Conservation (phyloP, 805 yeast species). For the Jamesozyma gamospora region DNA sequence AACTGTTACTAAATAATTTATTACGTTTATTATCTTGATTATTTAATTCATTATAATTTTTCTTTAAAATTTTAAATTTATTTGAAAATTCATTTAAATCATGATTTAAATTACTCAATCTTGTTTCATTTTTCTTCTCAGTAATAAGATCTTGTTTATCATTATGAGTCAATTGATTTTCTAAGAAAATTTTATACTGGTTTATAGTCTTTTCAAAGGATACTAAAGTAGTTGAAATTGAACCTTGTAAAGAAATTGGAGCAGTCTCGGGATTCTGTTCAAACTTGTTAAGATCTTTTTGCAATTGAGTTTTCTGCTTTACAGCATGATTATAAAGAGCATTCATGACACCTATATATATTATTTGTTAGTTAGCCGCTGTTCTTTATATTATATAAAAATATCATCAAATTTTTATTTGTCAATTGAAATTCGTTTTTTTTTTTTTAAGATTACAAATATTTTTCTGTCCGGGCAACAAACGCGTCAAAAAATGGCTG, state of each 20-base stretch:
- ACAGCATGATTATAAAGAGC: constrained; percentile 83
- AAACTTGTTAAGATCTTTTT: constrained; percentile 57
- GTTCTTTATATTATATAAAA: no score
- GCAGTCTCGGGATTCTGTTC: constrained; percentile 53
- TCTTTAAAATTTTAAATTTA: constrained; percentile 30
- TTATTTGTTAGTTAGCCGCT: no score
- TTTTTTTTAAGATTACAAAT: no score
- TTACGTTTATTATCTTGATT: constrained; percentile 3
- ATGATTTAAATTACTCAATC: constrained; percentile 47
- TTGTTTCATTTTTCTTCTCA: constrained; percentile 41
- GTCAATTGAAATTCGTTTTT: no score
- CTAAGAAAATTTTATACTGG: constrained; percentile 36
- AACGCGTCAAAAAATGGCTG: no score
- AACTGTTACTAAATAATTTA: constrained; percentile 14
- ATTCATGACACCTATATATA: constrained; percentile 36
- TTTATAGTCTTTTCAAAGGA: constrained; percentile 66
- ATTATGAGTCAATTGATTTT: constrained; percentile 40
- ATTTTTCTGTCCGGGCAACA: no score
- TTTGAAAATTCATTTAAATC: constrained; percentile 27
- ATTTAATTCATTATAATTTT: constrained; percentile 16
- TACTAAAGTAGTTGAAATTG: constrained; percentile 49
- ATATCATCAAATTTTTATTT: no score
- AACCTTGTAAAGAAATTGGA: constrained; percentile 65
- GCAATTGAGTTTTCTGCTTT: constrained; percentile 67
- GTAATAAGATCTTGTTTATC: constrained; percentile 8